These are phyloP conservation scores for Elsinoe ampelina DNA, from an alignment of 2,329 filamentous ascomycete species.

Conservation along the genomic window DNA sequence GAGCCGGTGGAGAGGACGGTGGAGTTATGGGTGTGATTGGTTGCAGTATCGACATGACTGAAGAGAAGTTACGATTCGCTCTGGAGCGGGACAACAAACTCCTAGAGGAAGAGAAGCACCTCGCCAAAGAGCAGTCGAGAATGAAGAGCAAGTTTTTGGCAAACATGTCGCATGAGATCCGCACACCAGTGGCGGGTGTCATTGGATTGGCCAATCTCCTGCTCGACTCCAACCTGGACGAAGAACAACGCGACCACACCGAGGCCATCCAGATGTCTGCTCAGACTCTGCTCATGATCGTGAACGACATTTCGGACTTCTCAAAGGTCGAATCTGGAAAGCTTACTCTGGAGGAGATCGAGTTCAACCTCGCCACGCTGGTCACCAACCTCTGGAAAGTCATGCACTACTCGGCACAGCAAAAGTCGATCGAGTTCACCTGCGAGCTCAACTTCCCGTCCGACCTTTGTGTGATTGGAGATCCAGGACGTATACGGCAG, in stretches of 20 bases:
- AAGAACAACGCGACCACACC: slow-evolving; percentile 12
- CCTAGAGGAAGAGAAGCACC: slow-evolving; percentile 8
- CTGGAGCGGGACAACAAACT: slow-evolving; percentile 13
- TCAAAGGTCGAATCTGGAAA: slow-evolving; percentile 16
- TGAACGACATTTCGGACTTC: slow-evolving; percentile 16
- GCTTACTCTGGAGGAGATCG: slow-evolving; percentile 14
- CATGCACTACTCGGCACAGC: slow-evolving; percentile 7
- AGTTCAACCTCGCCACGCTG: slow-evolving; percentile 6
- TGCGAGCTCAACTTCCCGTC: neutral
- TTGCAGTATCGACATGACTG: slow-evolving; percentile 14
- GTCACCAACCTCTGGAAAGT: slow-evolving; percentile 10
- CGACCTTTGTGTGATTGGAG: slow-evolving; percentile 14
- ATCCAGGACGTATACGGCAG: slow-evolving; percentile 17
- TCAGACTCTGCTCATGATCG: slow-evolving; percentile 12
- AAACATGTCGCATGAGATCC: slow-evolving; percentile 16
- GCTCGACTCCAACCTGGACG: slow-evolving; percentile 11
- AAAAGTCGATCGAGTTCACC: slow-evolving; percentile 14
- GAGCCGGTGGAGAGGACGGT: neutral
- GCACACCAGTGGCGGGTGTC: slow-evolving; percentile 15
- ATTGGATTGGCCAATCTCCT: slow-evolving; percentile 15
- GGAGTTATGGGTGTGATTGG: slow-evolving; percentile 10
- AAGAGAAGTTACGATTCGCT: slow-evolving; percentile 4
- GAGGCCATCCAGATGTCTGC: slow-evolving; percentile 12
- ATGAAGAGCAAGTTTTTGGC: slow-evolving; percentile 16
- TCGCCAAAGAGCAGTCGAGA: slow-evolving; percentile 10